These are phyloP conservation scores for Stemphylium vesicarium DNA, from an alignment of 2,329 filamentous ascomycete species.

Conservation along the genomic window DNA sequence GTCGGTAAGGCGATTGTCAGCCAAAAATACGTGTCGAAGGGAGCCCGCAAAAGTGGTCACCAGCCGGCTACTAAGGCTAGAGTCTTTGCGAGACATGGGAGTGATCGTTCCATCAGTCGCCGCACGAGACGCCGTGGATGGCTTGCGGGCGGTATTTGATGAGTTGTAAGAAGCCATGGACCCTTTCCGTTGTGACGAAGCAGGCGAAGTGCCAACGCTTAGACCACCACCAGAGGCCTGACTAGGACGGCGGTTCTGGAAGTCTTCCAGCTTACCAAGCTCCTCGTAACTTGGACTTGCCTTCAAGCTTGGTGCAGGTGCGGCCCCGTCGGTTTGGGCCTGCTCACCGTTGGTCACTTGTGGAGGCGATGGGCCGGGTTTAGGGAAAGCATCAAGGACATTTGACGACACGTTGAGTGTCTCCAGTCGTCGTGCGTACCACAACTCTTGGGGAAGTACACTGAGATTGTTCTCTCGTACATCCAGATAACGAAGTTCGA, in stretches of 20 bases:
- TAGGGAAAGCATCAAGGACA: slow-evolving; percentile 87
- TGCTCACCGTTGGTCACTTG: slow-evolving; percentile 38
- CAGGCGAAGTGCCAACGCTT: slow-evolving; percentile 77
- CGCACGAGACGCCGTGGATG: slow-evolving; percentile 77
- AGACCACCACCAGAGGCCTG: slow-evolving; percentile 76
- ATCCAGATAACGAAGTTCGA: slow-evolving; percentile 84
- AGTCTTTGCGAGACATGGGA: slow-evolving; percentile 79
- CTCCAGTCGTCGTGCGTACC: slow-evolving; percentile 90
- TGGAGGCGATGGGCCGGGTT: slow-evolving; percentile 76
- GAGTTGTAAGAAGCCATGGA: slow-evolving; percentile 81
- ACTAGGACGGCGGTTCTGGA: slow-evolving; percentile 75
- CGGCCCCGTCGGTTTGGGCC: slow-evolving; percentile 48
- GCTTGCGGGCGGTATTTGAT: slow-evolving; percentile 65
- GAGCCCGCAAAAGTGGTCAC: slow-evolving; percentile 88
- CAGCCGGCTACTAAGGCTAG: slow-evolving; percentile 78
- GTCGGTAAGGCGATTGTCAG: slow-evolving; percentile 92
- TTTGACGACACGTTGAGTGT: slow-evolving; percentile 96
- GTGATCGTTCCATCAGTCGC: slow-evolving; percentile 64
- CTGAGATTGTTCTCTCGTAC: slow-evolving; percentile 92
- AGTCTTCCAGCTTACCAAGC: slow-evolving; percentile 68
- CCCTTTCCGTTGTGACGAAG: slow-evolving; percentile 70
- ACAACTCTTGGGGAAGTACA: slow-evolving; percentile 89
- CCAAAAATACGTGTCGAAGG: slow-evolving; percentile 81
- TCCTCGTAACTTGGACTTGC: slow-evolving; percentile 79
- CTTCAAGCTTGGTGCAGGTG: slow-evolving; percentile 50